Conservation (phyloP, 108 stramenopile species). For the Nitzschia putrida region DNA sequence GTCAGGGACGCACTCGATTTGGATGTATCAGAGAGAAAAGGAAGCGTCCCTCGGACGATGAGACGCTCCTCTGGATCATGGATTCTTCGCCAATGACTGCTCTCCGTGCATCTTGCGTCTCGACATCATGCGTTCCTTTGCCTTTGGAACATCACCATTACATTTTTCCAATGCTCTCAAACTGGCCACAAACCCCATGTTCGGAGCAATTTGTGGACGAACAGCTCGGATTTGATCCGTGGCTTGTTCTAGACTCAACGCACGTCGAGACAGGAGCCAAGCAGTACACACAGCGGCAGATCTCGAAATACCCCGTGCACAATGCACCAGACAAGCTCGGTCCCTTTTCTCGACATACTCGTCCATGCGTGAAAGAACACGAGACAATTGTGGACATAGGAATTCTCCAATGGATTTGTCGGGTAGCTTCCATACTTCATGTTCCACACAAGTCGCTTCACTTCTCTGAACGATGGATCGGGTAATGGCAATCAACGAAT, state of each 20-base stretch:
- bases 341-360: background rate
- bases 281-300: constrained; percentile 46
- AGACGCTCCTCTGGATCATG: background rate
- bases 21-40: constrained; percentile 2
- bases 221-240: constrained; percentile 33
- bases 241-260: constrained; percentile 27
- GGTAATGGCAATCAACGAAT: constrained; percentile 1
- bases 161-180: constrained; percentile 38
- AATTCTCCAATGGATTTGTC: constrained; percentile 27
- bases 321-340: constrained; percentile 41
- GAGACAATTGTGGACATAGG: constrained; percentile 22
- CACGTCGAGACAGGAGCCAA: constrained; percentile 35
- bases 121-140: constrained; percentile 7
- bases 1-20: constrained; percentile 4
- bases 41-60: too few species aligned
- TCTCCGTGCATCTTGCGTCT: background rate
- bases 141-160: constrained; percentile 4
- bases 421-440: constrained; percentile 31
- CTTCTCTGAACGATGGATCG: background rate
- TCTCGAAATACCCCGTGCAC: constrained; percentile 46
- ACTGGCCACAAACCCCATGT: constrained; percentile 45
- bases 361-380: constrained; percentile 31
- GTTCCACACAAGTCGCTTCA: background rate
- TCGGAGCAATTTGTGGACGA: constrained; percentile 34
- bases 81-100: background rate